Evolutionary conservation across 345 rosid species (phyloP), one percentile per base, ranked within the genome.

Genomic region (Capsella bursapastoris): DNA sequence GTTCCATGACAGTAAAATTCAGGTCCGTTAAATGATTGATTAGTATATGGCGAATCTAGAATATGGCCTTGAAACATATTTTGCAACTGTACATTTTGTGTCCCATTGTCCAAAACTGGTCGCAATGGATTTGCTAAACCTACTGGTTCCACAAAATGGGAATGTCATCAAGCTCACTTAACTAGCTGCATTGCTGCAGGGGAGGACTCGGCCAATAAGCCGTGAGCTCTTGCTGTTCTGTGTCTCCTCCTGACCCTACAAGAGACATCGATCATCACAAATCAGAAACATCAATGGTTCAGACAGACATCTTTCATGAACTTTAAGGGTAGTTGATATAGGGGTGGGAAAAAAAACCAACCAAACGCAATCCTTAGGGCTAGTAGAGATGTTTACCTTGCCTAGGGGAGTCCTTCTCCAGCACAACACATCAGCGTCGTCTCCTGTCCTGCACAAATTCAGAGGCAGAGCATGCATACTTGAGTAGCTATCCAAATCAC

Each of bases 331-430:
- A 5, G 35, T 12, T 6, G 6, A 53, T 16, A 1, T 38, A 56
- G 22, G 11, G 40, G 6, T 32, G 40, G 13, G 3, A 13, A 35
- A 57, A 34, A 37, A 37, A 49, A 4, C 48, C 6, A 49, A 38
- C 40, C 5, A 64, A 64, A 48, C 29, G 14, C 0, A 73, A 9
- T 29, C 18, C 15, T 44, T 55, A 61, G 58, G 28, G 41, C 2
- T 48, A 56, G 66, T 56, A 35, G 2, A 9, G 10, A 34, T 16
- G 22, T 56, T 82, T 83, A 89, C 96, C 96, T 88, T 85, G 68
- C 71, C 72, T 51, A 74, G 25, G 1, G 86, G 84, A 77, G 87
- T 87, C 77, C 84, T 87, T 89, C 86, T 86, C 97, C 96, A 89
- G 68, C 97, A 85, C 66, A 84, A 82, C 25, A 83, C 59, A 62